Percentiles rank a stretch among this genome's conserved stretches.
phyloP scores from a whole-genome alignment of 1,139 yeast species.

The Scheffersomyces quercinus region DNA sequence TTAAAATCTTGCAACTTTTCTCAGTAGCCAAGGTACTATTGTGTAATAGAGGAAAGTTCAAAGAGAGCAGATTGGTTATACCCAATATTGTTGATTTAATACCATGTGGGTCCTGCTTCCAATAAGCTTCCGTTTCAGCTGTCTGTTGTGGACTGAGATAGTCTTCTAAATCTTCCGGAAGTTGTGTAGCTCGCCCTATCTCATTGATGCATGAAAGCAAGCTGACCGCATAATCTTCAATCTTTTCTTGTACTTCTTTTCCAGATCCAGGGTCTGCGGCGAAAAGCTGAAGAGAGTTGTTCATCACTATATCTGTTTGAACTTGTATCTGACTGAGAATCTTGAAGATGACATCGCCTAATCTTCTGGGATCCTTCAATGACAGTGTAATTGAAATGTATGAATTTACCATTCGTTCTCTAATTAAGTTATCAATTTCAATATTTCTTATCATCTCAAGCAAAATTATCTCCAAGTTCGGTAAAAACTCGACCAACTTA shows the following conservation, averaged over 20 bases:
- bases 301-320: slow-evolving; percentile 15
- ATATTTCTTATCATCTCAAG: slow-evolving; percentile 52
- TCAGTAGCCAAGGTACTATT: slow-evolving; percentile 50
- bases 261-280: not conserved
- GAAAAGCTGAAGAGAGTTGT: slow-evolving; percentile 1
- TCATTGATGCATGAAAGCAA: slow-evolving; percentile 63
- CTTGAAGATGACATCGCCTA: slow-evolving; percentile 22
- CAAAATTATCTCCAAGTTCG: slow-evolving; percentile 53
- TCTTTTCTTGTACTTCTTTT: slow-evolving; percentile 12
- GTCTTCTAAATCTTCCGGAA: slow-evolving; percentile 57
- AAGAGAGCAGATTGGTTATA: slow-evolving; percentile 44
- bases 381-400: slow-evolving; percentile 63
- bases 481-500: slow-evolving; percentile 46
- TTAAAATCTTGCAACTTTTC: slow-evolving; percentile 57
- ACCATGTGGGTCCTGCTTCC: slow-evolving; percentile 41
- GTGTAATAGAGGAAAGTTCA: slow-evolving; percentile 33
- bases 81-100: slow-evolving; percentile 42
- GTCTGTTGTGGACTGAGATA: slow-evolving; percentile 30
- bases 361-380: slow-evolving; percentile 40
- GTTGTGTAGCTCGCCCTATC: slow-evolving; percentile 64
- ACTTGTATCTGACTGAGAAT: slow-evolving; percentile 24
- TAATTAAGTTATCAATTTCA: slow-evolving; percentile 48
- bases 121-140: slow-evolving; percentile 26
- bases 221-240: slow-evolving; percentile 49
- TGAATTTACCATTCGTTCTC: slow-evolving; percentile 63